Conservation (phyloP, 306 rosid species). For the Prunus mongolica region DNA sequence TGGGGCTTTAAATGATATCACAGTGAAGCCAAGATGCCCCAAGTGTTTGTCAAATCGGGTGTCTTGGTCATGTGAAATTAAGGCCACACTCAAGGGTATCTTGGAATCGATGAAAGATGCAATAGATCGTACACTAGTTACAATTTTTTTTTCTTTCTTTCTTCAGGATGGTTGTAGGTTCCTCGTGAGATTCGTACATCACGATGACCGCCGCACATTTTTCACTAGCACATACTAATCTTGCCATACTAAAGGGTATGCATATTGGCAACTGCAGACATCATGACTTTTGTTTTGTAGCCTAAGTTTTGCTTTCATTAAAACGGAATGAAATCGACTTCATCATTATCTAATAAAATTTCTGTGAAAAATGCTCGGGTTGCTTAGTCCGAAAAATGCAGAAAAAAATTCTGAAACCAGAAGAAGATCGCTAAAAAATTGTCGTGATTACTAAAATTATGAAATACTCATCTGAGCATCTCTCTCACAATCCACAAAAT, state of each 20-base stretch:
- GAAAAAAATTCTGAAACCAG: background rate
- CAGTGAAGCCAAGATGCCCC: too few species aligned
- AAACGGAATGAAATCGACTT: conserved; percentile 6
- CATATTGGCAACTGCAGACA: conserved; percentile 5
- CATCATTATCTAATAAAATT: conserved; percentile 16
- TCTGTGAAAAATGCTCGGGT: background rate
- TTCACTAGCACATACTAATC: conserved; percentile 51
- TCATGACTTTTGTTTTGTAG: background rate
- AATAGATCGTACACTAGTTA: too few species aligned
- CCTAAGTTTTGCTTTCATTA: background rate
- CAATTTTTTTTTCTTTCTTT: background rate
- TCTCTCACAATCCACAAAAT: background rate
- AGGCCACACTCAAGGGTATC: too few species aligned
- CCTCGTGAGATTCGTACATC: conserved; percentile 57
- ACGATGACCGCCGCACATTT: conserved; percentile 59
- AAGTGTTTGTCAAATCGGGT: too few species aligned
- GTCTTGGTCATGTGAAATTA: too few species aligned
- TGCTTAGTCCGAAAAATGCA: background rate
- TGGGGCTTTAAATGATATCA: too few species aligned
- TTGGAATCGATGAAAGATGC: too few species aligned
- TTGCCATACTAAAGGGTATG: background rate
- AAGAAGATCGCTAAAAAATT: background rate
- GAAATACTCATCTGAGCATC: background rate
- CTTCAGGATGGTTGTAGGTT: conserved; percentile 47
- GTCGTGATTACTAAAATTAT: background rate